Evolutionary conservation across 306 rosid genomes (phyloP).

Genomic region (Medicago lupulina): DNA sequence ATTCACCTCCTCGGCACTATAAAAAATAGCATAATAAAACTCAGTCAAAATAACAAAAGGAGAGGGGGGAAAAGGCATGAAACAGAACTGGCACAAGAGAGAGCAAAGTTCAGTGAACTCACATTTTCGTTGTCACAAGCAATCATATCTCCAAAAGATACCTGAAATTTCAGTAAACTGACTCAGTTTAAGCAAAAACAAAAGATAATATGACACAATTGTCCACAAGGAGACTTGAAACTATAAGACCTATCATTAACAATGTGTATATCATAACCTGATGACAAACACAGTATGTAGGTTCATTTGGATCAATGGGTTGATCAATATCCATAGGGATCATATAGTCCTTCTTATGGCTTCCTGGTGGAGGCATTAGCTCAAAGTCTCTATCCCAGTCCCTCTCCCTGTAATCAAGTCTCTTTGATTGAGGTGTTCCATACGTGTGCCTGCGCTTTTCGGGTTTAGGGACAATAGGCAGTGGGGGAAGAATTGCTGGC

Average conservation of each 20-base stretch:
- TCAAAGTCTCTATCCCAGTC: constrained; percentile 98
- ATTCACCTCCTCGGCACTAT: constrained; percentile 99
- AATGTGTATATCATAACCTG: constrained; percentile 62
- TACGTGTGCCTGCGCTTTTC: constrained; percentile 72
- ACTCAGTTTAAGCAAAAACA: constrained; percentile 46
- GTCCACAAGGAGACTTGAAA: constrained; percentile 33
- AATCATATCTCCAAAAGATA: constrained; percentile 95
- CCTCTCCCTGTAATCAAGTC: constrained; percentile 80
- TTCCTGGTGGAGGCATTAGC: constrained; percentile 98
- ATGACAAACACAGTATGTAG: constrained; percentile 96
- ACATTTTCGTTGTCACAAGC: constrained; percentile 97
- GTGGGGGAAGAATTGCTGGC: constrained; percentile 88
- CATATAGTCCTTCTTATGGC: constrained; percentile 80
- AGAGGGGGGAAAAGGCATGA: background rate
- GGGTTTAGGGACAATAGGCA: constrained; percentile 72
- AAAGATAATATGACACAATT: constrained; percentile 11
- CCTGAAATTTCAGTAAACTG: constrained; percentile 57
- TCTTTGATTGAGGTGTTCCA: constrained; percentile 79
- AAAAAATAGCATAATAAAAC: constrained; percentile 34
- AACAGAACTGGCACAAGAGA: constrained; percentile 28
- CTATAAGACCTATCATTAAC: constrained; percentile 23
- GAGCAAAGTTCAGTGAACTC: constrained; percentile 49
- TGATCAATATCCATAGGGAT: constrained; percentile 82
- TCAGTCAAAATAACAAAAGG: background rate
- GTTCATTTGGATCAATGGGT: constrained; percentile 96